Percentiles rank a stretch among this genome's conserved stretches.
These are phyloP conservation scores for Erythrophleum fordii DNA, from an alignment of 306 rosid genomes.

Conservation along the genomic window DNA sequence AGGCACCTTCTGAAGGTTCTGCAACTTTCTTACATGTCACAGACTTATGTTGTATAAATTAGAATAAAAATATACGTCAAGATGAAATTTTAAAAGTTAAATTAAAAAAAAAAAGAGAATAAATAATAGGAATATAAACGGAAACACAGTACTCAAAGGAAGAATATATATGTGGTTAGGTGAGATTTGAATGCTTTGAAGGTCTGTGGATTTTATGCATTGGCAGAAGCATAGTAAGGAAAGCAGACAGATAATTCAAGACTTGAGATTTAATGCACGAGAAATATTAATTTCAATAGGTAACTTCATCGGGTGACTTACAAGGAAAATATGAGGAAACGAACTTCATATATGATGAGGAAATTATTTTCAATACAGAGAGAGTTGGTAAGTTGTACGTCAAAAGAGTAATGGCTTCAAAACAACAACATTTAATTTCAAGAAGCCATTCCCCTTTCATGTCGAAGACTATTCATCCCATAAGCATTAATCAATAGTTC, in stretches of 20 bases:
- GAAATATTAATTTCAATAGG: not conserved
- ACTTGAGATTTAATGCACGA: not conserved
- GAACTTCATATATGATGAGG: not conserved
- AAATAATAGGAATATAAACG: too few species aligned
- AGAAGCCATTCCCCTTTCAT: not conserved
- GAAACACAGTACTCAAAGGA: not conserved
- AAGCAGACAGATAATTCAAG: not conserved
- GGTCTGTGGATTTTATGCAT: not conserved
- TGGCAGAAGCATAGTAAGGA: conserved; percentile 2
- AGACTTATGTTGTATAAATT: not conserved
- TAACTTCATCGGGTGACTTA: not conserved
- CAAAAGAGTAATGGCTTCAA: not conserved
- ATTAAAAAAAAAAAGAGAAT: not conserved
- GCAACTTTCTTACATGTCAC: not conserved
- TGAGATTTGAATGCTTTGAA: conserved; percentile 1
- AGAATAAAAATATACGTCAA: not conserved
- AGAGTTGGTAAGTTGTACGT: conserved; percentile 9
- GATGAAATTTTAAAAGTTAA: not conserved
- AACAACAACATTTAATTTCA: not conserved
- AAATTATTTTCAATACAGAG: not conserved
- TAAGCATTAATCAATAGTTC: not conserved
- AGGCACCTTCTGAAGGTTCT: not conserved
- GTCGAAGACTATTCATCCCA: not conserved
- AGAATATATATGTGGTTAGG: not conserved
- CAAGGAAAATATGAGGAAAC: not conserved